Evolutionary conservation across 148 eudicot species (phyloP), one percentile per base, ranked within the genome.

Genomic region (Dysphania ambrosioides): DNA sequence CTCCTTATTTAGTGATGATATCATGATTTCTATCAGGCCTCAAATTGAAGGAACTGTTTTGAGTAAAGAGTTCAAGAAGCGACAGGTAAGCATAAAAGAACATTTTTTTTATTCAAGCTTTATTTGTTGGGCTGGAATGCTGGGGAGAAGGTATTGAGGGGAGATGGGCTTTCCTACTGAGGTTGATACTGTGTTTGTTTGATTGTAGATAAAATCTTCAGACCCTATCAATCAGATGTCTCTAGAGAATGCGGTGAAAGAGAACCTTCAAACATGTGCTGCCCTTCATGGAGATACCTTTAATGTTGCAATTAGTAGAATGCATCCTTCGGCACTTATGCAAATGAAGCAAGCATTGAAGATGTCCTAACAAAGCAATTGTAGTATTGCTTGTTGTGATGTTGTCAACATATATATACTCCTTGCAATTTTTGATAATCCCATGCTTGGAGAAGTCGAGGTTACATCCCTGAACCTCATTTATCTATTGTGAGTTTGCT

Each of bases 231-330:
- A 87, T 79, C 90, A 89, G 79, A 79, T 89, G 86, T 89, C 99
- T 26, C 70, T 95, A 56, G 96, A 95, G 85, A 92, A 84, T 66
- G 90, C 90, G n/a, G 88, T 95, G 85, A 89, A 84, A 71, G 99
- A 92, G 31, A 95, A 90, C 73, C 99, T 95, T 75, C 96, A 95
- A 76, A 92, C 97, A 34, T 92, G 99, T 85, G 88, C 99, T 53
- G 68, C 91, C 53, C 86, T 92, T 82, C 99, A 92, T 76, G 96
- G 99, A 72, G 99, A 95, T 68, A 73, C 91, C 68, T 95, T 95
- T 75, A 90, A 90, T 79, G 81, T 87, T 23, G 91, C 94, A 55
- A 90, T 95, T 53, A 82, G 87, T 49, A 85, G 90, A 82, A 87
- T 95, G 90, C 91, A 95, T 83, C 98, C 98, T 74, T 75, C 98